Percentiles rank a stretch among this genome's conserved stretches.
These are phyloP conservation scores for Malus domestica DNA, from an alignment of 306 rosid genomes.

Conservation along the genomic window DNA sequence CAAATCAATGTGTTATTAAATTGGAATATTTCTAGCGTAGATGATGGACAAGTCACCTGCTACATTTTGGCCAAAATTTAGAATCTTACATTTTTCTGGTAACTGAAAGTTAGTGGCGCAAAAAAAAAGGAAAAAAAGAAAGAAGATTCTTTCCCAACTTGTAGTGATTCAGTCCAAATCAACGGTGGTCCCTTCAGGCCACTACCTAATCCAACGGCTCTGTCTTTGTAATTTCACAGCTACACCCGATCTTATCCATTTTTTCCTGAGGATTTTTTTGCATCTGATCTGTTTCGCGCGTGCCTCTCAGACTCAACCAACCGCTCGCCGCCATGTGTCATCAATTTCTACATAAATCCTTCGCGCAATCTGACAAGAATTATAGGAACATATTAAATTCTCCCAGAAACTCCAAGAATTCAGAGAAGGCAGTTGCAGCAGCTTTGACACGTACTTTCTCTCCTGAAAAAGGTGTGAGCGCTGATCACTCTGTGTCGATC, in stretches of 20 bases:
- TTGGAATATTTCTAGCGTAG: too few species aligned
- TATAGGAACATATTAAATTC: background rate
- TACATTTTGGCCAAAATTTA: too few species aligned
- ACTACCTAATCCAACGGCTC: background rate
- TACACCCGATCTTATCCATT: background rate
- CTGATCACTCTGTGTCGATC: background rate
- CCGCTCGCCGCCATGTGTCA: slow-evolving; percentile 7
- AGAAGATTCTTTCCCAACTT: background rate
- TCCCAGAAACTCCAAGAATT: background rate
- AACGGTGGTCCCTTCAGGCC: background rate
- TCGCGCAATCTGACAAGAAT: background rate
- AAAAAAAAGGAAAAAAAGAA: too few species aligned
- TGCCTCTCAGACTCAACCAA: background rate
- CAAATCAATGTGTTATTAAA: too few species aligned
- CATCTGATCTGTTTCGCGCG: background rate
- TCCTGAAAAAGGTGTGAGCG: background rate
- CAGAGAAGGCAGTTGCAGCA: background rate
- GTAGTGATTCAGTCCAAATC: background rate
- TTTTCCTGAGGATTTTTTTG: background rate
- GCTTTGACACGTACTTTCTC: background rate
- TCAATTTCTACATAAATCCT: background rate
- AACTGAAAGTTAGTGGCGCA: too few species aligned
- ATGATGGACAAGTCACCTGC: too few species aligned
- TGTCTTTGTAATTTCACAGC: background rate
- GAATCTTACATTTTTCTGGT: too few species aligned